Percentiles rank a stretch among this genome's conserved stretches.
phyloP scores from a whole-genome alignment of 495 filamentous ascomycete genomes.

The Hypomontagnella monticulosa region DNA sequence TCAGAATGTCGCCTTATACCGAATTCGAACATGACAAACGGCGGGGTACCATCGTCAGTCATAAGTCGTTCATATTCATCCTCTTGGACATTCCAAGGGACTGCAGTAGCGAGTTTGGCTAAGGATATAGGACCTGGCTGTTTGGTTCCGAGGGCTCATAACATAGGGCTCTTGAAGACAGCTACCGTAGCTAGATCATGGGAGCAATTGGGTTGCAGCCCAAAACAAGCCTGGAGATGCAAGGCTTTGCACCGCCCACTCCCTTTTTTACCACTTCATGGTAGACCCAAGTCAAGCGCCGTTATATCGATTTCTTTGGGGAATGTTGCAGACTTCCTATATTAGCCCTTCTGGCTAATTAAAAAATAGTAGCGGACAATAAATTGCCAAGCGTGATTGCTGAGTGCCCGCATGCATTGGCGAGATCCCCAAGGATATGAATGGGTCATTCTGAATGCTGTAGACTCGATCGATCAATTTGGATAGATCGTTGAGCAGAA shows the following conservation, averaged over 20 bases:
- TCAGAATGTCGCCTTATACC: neutral
- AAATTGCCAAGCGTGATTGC: conserved; percentile 22
- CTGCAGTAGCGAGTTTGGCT: neutral
- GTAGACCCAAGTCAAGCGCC: neutral
- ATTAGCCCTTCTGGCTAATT: conserved; percentile 28
- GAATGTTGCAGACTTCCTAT: neutral
- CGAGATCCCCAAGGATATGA: neutral
- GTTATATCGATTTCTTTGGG: neutral
- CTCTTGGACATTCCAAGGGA: no score
- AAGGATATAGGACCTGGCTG: no score
- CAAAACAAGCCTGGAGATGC: no score
- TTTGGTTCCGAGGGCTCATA: no score
- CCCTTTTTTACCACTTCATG: neutral
- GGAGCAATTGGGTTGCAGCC: no score
- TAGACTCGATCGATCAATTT: neutral
- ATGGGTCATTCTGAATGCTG: neutral
- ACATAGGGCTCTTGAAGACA: no score
- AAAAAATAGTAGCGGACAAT: conserved; percentile 1
- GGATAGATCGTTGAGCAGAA: neutral
- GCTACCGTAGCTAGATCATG: no score
- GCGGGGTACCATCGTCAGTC: neutral
- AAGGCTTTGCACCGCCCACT: neutral
- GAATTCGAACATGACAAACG: neutral
- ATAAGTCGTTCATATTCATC: neutral
- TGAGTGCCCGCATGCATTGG: neutral